phyloP scores from a whole-genome alignment of 768 basidiomycete genomes.

The Cystobasidium onofrii region DNA sequence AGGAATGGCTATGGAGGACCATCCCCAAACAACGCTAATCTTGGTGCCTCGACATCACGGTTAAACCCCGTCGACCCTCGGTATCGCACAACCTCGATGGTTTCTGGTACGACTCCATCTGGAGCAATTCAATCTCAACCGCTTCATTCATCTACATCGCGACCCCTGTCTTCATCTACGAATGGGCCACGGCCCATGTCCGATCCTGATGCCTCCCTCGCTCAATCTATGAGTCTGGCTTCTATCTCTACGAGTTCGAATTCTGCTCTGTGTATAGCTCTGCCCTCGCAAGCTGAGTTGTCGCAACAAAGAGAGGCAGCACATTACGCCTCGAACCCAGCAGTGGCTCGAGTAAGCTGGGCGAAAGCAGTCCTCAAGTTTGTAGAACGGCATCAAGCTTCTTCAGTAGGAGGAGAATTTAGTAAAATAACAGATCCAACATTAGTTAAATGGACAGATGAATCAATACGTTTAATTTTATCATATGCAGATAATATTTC shows the following conservation, averaged over 20 bases:
- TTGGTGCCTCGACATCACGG: neutral
- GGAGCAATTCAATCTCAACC: neutral
- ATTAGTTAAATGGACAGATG: slow-evolving; percentile 56
- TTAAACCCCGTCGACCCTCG: neutral
- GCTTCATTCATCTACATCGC: neutral
- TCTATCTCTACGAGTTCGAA: neutral
- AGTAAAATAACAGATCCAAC: slow-evolving; percentile 55
- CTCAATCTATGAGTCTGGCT: neutral
- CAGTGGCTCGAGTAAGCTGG: slow-evolving; percentile 58
- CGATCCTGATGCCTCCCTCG: neutral
- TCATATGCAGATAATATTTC: slow-evolving; percentile 47
- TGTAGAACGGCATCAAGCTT: slow-evolving; percentile 55
- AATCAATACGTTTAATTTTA: slow-evolving; percentile 61
- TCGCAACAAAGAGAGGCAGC: slow-evolving; percentile 12
- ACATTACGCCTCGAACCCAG: neutral
- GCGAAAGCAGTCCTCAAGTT: slow-evolving; percentile 72
- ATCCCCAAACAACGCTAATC: neutral
- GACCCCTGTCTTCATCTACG: neutral
- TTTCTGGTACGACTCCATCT: neutral
- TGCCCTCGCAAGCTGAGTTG: slow-evolving; percentile 19
- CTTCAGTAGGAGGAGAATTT: slow-evolving; percentile 50
- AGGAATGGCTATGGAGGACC: neutral
- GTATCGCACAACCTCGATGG: neutral
- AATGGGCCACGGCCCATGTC: neutral
- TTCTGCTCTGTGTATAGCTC: slow-evolving; percentile 14